phyloP scores from a whole-genome alignment of 2,329 filamentous ascomycete genomes.

The Epicoccum sorghinum region DNA sequence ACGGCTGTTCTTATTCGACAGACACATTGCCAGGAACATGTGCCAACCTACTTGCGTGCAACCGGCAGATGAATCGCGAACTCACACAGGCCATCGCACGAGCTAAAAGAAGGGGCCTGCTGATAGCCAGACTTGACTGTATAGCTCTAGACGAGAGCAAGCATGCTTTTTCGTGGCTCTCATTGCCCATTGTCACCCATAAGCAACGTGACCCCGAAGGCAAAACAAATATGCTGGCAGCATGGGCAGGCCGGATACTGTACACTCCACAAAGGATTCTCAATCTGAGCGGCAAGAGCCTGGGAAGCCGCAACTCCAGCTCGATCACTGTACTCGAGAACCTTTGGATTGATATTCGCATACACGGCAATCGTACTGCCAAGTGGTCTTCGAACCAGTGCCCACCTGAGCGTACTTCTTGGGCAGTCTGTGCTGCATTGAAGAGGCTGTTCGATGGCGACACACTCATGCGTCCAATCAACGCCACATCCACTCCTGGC shows the following conservation, averaged over 20 bases:
- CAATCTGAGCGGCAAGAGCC: slow-evolving; percentile 3
- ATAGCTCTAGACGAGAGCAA: slow-evolving; percentile 36
- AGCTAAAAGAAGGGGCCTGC: slow-evolving; percentile 21
- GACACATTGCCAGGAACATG: slow-evolving; percentile 33
- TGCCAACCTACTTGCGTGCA: slow-evolving; percentile 38
- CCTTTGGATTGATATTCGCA: slow-evolving; percentile 40
- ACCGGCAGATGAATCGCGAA: slow-evolving; percentile 38
- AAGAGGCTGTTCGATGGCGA: slow-evolving; percentile 38
- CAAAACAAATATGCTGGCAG: slow-evolving; percentile 16
- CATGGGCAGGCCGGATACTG: slow-evolving; percentile 27
- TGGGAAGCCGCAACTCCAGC: neutral
- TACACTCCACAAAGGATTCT: slow-evolving; percentile 13
- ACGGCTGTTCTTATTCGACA: slow-evolving; percentile 34
- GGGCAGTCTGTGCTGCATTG: slow-evolving; percentile 45
- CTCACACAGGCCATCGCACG: slow-evolving; percentile 31
- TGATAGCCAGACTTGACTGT: slow-evolving; percentile 37
- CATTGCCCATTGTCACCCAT: slow-evolving; percentile 36
- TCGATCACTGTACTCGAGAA: slow-evolving; percentile 24
- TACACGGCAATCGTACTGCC: slow-evolving; percentile 27
- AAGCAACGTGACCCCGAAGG: neutral
- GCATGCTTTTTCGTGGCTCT: slow-evolving; percentile 42
- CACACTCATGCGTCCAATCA: slow-evolving; percentile 23
- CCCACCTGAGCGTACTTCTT: slow-evolving; percentile 34
- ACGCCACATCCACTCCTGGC: slow-evolving; percentile 2
- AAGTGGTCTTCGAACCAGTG: slow-evolving; percentile 26